These are phyloP conservation scores for Erythrophleum ivorense DNA, from an alignment of 331 rosid species.

Conservation along the genomic window DNA sequence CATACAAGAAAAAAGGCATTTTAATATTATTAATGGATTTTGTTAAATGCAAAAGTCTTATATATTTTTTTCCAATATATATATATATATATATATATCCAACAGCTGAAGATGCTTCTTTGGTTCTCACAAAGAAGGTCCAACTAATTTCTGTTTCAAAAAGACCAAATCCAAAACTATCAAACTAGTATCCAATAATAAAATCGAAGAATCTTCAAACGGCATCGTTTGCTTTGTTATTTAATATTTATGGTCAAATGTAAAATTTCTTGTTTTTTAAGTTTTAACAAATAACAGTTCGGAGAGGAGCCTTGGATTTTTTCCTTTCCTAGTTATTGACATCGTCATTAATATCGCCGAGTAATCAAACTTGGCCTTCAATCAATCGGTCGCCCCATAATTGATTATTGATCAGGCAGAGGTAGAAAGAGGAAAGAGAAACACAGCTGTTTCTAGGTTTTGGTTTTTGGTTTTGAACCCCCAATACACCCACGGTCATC, in stretches of 20 bases:
- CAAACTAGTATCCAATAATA: background rate
- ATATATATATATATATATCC: background rate
- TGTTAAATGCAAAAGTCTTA: too few species aligned
- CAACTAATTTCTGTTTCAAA: background rate
- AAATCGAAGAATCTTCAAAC: background rate
- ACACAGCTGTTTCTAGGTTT: slow-evolving; percentile 27
- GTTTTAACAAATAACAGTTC: background rate
- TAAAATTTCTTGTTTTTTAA: background rate
- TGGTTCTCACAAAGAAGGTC: background rate
- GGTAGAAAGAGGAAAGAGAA: background rate
- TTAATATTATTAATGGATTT: too few species aligned
- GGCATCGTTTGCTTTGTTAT: background rate
- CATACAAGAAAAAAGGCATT: too few species aligned
- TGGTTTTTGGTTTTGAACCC: background rate
- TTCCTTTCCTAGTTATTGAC: background rate
- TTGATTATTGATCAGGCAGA: background rate
- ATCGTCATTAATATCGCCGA: slow-evolving; percentile 9
- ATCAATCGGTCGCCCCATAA: background rate
- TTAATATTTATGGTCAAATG: background rate
- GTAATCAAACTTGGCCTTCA: background rate
- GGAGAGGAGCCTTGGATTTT: slow-evolving; percentile 6
- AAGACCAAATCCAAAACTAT: background rate
- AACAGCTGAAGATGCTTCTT: background rate
- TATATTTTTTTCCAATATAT: too few species aligned
- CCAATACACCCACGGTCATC: background rate